Evolutionary conservation across 495 filamentous ascomycete genomes (phyloP).

Genomic region (Bombardia bombarda): DNA sequence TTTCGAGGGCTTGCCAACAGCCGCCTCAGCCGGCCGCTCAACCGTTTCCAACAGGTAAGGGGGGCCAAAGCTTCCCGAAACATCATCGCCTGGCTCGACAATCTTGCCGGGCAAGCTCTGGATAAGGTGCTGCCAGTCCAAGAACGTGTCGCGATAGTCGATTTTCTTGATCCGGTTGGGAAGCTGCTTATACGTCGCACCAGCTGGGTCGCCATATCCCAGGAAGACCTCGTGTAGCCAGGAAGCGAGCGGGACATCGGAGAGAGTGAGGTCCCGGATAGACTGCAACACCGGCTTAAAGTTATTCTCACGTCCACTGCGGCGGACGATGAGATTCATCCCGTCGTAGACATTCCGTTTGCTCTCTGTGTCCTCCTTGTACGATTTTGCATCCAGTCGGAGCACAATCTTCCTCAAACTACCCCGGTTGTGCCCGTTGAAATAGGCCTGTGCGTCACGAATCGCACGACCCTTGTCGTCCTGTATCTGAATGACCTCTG

Average conservation of each 20-base stretch:
- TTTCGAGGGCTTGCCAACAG: conserved; percentile 51
- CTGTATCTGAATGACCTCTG: conserved; percentile 78
- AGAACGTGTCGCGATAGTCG: conserved; percentile 89
- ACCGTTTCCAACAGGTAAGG: conserved; percentile 73
- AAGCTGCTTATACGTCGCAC: conserved; percentile 77
- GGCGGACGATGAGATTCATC: conserved; percentile 80
- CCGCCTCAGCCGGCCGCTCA: conserved; percentile 38
- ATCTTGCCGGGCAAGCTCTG: conserved; percentile 79
- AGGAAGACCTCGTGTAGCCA: conserved; percentile 98
- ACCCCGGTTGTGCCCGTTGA: conserved; percentile 34
- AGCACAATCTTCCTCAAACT: conserved; percentile 64
- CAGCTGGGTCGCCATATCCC: conserved; percentile 86
- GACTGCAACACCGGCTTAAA: conserved; percentile 92
- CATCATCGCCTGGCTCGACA: conserved; percentile 66
- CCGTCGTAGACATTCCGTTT: conserved; percentile 73
- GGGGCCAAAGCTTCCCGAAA: conserved; percentile 67
- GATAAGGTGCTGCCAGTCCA: conserved; percentile 91
- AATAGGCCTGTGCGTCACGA: conserved; percentile 46
- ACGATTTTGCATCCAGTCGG: conserved; percentile 70
- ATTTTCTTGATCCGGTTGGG: conserved; percentile 67
- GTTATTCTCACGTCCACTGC: conserved; percentile 88
- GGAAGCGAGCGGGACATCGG: conserved; percentile 75
- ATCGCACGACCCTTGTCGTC: conserved; percentile 80
- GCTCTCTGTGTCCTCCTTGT: conserved; percentile 72
- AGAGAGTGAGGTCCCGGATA: conserved; percentile 76